Base-by-base conservation (phyloP, 2,329 filamentous ascomycete genomes). In the Curvularia hawaiiensis region DNA sequence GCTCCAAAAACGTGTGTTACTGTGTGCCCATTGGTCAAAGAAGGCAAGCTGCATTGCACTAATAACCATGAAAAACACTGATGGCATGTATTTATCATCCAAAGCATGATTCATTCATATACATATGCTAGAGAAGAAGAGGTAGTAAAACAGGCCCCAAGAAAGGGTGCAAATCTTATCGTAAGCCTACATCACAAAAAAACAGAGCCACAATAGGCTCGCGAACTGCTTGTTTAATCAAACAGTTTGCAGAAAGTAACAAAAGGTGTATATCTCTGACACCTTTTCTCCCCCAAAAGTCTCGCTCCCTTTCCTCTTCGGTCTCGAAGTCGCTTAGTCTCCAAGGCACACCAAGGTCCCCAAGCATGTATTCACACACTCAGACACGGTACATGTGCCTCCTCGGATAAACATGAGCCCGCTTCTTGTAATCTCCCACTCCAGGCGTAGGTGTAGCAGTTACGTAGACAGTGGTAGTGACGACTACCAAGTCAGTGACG, bases 391-490 rank as follows among this genome's bases (percentile, higher is more conserved):
- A 56, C 24, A 50, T 24, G 30, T 54, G 49, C 39, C 51, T 40
- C 38, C 52, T 46, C 5, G 28, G 47, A 10, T 35, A 28, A 3
- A 52, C 30, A 22, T 14, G 24, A 35, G 26, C 52, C 33, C 60
- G 50, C 63, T 58, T 66, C 49, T 52, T 60, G 54, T 64, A 62
- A 24, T 52, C 45, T 11, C 61, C 58, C 7, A 49, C 40, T 11
- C 14, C 28, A n/a, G 49, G 47, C n/a, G 63, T 60, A 31, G 64
- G 47, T 18, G 63, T 60, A 31, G 64, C 63, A 54, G 71, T 74
- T 1, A 67, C 62, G 12, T 70, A 72, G 40, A 67, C 61, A 8
- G 66, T 65, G 62, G 71, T 54, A 1, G 70, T 73, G 18, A 72
- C 66, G 5, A 67, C 57, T 48, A 67, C 63, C 45, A 64, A 52